Evolutionary conservation across 495 filamentous ascomycete genomes (phyloP), one percentile per base, ranked within the genome.

Genomic region (Aspergillus coremiiformis): DNA sequence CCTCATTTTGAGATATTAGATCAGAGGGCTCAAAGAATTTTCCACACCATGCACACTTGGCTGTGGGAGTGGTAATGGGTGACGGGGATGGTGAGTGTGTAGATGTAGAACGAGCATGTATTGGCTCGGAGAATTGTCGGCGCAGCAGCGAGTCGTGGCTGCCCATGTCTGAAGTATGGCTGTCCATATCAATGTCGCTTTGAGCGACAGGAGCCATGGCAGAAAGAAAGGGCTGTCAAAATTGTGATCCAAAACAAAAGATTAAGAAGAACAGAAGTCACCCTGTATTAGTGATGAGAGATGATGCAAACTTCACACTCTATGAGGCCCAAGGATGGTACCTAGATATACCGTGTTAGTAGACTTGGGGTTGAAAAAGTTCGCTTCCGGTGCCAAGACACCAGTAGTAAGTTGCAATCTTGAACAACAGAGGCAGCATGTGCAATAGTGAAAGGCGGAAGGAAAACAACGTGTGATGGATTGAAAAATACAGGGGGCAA

Each of bases 321-420:
- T 23, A 29, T 7, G 33, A 39, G 19, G 30, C 50, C 59, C 47
- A 52, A 55, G 52, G 33, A 52, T 26, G 54, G 52, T 51, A 51
- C 61, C 65, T 71, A 52, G 59, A 67, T 66, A 65, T 66, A 58
- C 53, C 42, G 65, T 69, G 64, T 70, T 58, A 70, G 26, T 51
- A 11, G 33, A 58, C 44, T 42, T 52, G 19, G 32, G 54, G 54
- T 51, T 50, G 39, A 57, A 61, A n/a, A 63, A 63, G 60, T 67
- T 74, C 66, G 71, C 65, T 70, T 72, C 67, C 61, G 53, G 59
- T 61, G 71, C 71, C 71, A 74, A 74, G 70, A 66, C 65, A 39
- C 57, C 56, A 62, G 59, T 56, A 72, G 63, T 62, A 64, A 63
- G 53, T 51, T 54, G 65, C 59, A 61, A 63, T 62, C 49, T 45